Evolutionary conservation across 768 basidiomycete genomes (phyloP).

Genomic region (Tephrocybe sp.): DNA sequence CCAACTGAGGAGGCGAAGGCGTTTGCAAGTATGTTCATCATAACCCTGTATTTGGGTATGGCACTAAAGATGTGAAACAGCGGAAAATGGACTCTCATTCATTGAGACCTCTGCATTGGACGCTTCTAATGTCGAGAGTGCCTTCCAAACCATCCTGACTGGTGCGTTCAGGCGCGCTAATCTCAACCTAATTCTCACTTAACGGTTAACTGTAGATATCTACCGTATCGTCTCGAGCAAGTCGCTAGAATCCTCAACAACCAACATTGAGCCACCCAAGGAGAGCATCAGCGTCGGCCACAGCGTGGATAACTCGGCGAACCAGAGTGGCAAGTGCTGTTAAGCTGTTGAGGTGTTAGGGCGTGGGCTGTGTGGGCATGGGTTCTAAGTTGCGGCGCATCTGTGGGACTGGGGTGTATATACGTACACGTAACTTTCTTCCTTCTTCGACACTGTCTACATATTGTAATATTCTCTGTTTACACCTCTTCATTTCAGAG

Average conservation of each 20-base stretch:
- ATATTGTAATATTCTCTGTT: slow-evolving; percentile 21
- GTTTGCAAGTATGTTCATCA: slow-evolving; percentile 67
- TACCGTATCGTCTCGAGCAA: slow-evolving; percentile 97
- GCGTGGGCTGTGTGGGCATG: slow-evolving; percentile 6
- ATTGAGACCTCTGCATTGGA: slow-evolving; percentile 99
- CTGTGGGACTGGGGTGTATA: slow-evolving; percentile 17
- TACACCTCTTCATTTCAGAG: slow-evolving; percentile 13
- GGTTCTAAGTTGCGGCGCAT: slow-evolving; percentile 19
- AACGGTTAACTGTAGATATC: slow-evolving; percentile 61
- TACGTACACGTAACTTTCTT: slow-evolving; percentile 17
- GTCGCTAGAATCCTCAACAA: slow-evolving; percentile 81
- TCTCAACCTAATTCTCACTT: neutral
- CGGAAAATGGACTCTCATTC: slow-evolving; percentile 90
- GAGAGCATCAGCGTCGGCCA: slow-evolving; percentile 84
- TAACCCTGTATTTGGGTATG: slow-evolving; percentile 5
- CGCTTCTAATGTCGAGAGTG: slow-evolving; percentile 96
- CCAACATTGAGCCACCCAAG: slow-evolving; percentile 75
- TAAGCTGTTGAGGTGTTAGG: slow-evolving; percentile 22
- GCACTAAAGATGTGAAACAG: slow-evolving; percentile 32
- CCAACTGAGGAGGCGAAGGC: slow-evolving; percentile 96
- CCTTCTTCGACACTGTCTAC: slow-evolving; percentile 16
- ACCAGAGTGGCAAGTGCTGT: slow-evolving; percentile 64
- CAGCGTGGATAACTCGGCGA: slow-evolving; percentile 60
- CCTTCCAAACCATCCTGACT: slow-evolving; percentile 95
- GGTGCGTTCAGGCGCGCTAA: slow-evolving; percentile 44